Evolutionary conservation across 2,329 filamentous ascomycete species (phyloP).

Genomic region (Aureobasidium sp.): DNA sequence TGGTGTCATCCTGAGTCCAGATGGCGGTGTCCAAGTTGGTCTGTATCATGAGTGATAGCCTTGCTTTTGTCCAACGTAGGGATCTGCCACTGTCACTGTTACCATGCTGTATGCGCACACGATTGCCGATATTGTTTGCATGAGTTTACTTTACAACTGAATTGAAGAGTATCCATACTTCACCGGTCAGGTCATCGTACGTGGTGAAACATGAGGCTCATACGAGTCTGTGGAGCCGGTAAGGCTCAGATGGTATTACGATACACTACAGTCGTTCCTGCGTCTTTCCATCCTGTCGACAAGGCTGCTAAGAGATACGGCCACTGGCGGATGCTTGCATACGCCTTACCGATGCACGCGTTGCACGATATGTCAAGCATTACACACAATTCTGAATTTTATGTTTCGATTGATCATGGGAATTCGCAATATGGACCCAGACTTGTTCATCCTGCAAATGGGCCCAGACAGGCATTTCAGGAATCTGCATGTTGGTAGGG

Average conservation of each 20-base stretch:
- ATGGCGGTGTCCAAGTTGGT: constrained; percentile 3
- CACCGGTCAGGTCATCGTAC: background rate
- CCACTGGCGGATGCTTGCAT: background rate
- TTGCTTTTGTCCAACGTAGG: background rate
- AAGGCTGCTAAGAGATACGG: background rate
- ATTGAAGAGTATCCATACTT: background rate
- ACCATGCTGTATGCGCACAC: too few relatives aligned
- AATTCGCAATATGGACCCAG: too few relatives aligned
- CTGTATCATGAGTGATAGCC: background rate
- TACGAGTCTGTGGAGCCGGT: background rate
- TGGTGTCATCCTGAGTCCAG: background rate
- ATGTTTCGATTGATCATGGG: too few relatives aligned
- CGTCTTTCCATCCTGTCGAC: background rate
- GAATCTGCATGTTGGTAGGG: too few relatives aligned
- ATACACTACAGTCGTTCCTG: background rate
- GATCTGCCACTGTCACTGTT: background rate
- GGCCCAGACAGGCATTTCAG: too few relatives aligned
- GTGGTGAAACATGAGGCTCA: background rate
- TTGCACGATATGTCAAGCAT: background rate
- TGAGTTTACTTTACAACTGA: background rate
- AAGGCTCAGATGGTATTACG: background rate
- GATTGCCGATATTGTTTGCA: background rate
- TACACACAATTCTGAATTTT: too few relatives aligned
- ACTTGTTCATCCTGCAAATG: too few relatives aligned
- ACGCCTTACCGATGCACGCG: background rate